Percentiles rank a stretch among this genome's conserved stretches.
Conservation (phyloP, 179 eudicot species). For the Amaranthus tricolor region DNA sequence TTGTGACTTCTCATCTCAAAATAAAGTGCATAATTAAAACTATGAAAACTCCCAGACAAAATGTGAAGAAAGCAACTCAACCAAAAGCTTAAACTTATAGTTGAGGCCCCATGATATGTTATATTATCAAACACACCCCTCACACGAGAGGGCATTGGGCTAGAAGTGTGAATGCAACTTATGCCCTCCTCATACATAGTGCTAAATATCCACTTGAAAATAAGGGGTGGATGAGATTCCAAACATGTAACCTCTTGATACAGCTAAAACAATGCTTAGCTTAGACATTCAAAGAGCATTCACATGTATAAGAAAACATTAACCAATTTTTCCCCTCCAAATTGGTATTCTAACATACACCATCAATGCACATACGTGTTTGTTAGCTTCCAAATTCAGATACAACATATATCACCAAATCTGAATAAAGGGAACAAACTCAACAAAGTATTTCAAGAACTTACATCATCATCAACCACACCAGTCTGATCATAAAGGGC, state of each 20-base stretch:
- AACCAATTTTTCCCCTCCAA: background rate
- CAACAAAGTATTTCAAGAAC: conserved; percentile 28
- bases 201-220: too few relatives aligned
- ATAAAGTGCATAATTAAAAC: background rate
- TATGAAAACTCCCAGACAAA: background rate
- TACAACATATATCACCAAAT: background rate
- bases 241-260: too few relatives aligned
- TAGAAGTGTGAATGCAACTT: too few relatives aligned
- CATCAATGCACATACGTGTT: background rate
- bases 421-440: background rate
- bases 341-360: background rate
- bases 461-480: conserved; percentile 88
- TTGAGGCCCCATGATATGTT: too few relatives aligned
- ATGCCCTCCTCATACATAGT: too few relatives aligned
- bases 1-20: background rate
- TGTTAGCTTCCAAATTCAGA: background rate
- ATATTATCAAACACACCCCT: too few relatives aligned
- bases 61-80: background rate
- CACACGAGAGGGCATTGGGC: too few relatives aligned
- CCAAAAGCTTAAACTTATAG: too few relatives aligned
- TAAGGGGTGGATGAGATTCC: too few relatives aligned
- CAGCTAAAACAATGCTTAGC: background rate
- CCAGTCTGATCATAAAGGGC: conserved; percentile 96
- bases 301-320: background rate
- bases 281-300: background rate